A percentile compares a stretch with the other conserved stretches of the same genome.
These are phyloP conservation scores for Ascoidea asiatica DNA, from an alignment of 805 yeast genomes.

Conservation along the genomic window DNA sequence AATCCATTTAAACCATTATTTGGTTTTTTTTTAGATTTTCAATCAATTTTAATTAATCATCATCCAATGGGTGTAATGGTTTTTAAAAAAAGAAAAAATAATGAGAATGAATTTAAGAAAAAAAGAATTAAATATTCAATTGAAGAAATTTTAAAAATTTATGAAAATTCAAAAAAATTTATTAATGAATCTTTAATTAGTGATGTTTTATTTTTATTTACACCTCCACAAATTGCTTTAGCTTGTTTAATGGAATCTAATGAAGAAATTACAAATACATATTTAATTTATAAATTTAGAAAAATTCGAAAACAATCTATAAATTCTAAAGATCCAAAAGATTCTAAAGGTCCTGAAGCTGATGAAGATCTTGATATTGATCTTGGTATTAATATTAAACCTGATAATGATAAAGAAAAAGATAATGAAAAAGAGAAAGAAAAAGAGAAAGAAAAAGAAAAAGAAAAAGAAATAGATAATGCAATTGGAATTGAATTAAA, in stretches of 20 bases:
- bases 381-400: constrained; percentile 3
- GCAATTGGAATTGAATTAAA: constrained; percentile 1
- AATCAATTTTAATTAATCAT: constrained; percentile 31
- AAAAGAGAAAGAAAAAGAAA: constrained; percentile 5
- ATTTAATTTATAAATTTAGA: constrained; percentile 51
- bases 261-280: constrained; percentile 47
- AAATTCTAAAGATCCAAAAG: constrained; percentile 5
- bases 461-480: constrained; percentile 3
- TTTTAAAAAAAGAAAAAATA: constrained; percentile 1
- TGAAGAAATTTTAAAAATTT: constrained; percentile 23
- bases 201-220: constrained; percentile 62
- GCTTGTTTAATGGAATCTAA: constrained; percentile 68
- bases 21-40: constrained; percentile 89
- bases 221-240: constrained; percentile 94
- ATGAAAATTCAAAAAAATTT: constrained; percentile 56
- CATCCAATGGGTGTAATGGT: constrained; percentile 10
- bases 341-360: constrained; percentile 1
- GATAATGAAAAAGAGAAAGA: constrained; percentile 11
- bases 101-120: constrained; percentile 12
- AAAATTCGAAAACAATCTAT: constrained; percentile 9
- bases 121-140: constrained; percentile 3
- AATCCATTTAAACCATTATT: constrained; percentile 85
- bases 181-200: constrained; percentile 59
- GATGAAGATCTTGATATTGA: constrained; percentile 11
- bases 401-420: constrained; percentile 5